Conservation (phyloP, 108 stramenopile species). For the Cyclotella baltica region DNA sequence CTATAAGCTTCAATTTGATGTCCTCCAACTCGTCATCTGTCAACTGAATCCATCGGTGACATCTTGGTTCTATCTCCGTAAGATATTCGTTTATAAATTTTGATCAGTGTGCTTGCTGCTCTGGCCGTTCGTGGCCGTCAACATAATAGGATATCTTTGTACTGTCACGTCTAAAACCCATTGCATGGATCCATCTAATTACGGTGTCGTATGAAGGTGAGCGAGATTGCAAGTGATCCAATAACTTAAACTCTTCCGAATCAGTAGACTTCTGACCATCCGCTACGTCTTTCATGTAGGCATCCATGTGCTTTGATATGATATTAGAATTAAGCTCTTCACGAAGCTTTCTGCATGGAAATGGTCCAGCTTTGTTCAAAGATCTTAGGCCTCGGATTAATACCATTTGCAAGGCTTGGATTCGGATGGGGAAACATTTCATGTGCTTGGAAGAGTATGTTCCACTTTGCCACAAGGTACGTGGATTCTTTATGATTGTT, state of each 20-base stretch:
- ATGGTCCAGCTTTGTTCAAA: too few relatives aligned
- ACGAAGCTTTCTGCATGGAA: too few relatives aligned
- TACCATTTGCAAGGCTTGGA: not conserved
- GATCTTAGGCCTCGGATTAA: not conserved
- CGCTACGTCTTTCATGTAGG: too few relatives aligned
- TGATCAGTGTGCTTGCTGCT: not conserved
- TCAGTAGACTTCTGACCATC: too few relatives aligned
- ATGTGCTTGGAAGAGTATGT: not conserved
- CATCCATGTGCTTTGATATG: too few relatives aligned
- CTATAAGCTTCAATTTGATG: too few relatives aligned
- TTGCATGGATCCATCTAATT: not conserved
- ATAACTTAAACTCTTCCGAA: too few relatives aligned
- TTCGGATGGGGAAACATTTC: not conserved
- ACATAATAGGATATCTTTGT: not conserved
- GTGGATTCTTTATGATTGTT: not conserved
- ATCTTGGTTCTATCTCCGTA: not conserved
- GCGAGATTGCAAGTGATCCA: too few relatives aligned
- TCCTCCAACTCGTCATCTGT: not conserved
- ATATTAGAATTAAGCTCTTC: too few relatives aligned
- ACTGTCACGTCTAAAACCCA: not conserved
- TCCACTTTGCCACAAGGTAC: not conserved
- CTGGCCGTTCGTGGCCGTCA: not conserved
- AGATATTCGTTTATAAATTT: not conserved
- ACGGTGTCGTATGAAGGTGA: not conserved
- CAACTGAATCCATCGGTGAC: not conserved